Conservation (phyloP, 164 flowering plant genomes). For the Tetrastigma voinierianum region DNA sequence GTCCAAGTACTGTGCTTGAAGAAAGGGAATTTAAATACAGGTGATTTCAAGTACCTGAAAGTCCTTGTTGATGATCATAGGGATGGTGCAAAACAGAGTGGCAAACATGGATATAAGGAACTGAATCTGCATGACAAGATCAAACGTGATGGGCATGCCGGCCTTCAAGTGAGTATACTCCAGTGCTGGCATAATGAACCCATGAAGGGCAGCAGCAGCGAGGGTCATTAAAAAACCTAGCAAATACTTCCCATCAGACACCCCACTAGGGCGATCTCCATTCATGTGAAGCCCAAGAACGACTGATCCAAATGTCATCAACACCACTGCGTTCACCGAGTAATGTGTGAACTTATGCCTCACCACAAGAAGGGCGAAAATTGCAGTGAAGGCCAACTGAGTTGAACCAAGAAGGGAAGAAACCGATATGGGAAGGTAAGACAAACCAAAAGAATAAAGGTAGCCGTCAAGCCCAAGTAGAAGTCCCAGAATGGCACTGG, state of each 20-base stretch:
- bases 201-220: constrained; percentile 18
- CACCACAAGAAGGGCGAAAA: constrained; percentile 26
- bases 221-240: constrained; percentile 21
- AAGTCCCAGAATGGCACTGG: constrained; percentile 14
- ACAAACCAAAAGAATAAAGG: constrained; percentile 18
- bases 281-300: constrained; percentile 21
- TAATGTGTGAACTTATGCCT: constrained; percentile 27
- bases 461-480: constrained; percentile 17
- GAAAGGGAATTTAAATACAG: too few species aligned
- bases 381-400: constrained; percentile 34
- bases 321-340: constrained; percentile 24
- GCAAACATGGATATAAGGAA: constrained; percentile 17
- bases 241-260: constrained; percentile 14
- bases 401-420: constrained; percentile 26
- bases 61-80: constrained; percentile 28
- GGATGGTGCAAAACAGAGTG: constrained; percentile 19
- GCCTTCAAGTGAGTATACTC: constrained; percentile 18
- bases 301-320: constrained; percentile 27
- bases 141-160: constrained; percentile 13
- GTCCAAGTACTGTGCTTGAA: too few species aligned
- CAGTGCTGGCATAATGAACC: constrained; percentile 17
- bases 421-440: constrained; percentile 28
- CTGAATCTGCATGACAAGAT: constrained; percentile 27
- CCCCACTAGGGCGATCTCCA: constrained; percentile 23
- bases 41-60: constrained; percentile 15